phyloP scores from a whole-genome alignment of 176 grass and related monocot species.

The Oryza rufipogon region DNA sequence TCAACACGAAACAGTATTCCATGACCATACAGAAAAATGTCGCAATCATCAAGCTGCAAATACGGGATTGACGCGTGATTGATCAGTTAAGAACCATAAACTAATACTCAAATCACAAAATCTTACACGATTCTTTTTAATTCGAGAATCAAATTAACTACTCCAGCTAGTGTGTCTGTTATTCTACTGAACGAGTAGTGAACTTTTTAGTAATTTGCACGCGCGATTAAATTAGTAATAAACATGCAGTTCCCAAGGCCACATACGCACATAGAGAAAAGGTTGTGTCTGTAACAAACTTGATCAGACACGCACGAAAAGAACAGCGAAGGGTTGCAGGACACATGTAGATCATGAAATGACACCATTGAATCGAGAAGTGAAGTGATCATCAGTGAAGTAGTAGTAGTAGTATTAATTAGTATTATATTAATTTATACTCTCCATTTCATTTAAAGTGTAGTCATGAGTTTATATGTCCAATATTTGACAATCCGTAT shows the following conservation, averaged over 20 bases:
- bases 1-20: neutral
- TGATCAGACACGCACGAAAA: constrained; percentile 50
- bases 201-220: neutral
- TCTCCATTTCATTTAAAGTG: too few species aligned
- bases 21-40: neutral
- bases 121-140: neutral
- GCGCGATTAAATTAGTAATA: constrained; percentile 6
- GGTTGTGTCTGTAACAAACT: constrained; percentile 32
- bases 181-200: neutral
- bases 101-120: neutral
- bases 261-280: constrained; percentile 3
- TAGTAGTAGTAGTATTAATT: neutral
- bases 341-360: constrained; percentile 55
- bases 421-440: too few species aligned
- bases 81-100: neutral
- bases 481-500: too few species aligned
- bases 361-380: constrained; percentile 37
- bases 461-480: too few species aligned
- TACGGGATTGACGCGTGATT: neutral
- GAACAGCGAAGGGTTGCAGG: constrained; percentile 35
- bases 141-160: neutral
- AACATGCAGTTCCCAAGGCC: constrained; percentile 21
- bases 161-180: neutral
- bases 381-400: neutral
- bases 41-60: neutral